Evolutionary conservation across 345 rosid genomes (phyloP), one percentile per base, ranked within the genome.

Genomic region (Nephelium lappaceum): DNA sequence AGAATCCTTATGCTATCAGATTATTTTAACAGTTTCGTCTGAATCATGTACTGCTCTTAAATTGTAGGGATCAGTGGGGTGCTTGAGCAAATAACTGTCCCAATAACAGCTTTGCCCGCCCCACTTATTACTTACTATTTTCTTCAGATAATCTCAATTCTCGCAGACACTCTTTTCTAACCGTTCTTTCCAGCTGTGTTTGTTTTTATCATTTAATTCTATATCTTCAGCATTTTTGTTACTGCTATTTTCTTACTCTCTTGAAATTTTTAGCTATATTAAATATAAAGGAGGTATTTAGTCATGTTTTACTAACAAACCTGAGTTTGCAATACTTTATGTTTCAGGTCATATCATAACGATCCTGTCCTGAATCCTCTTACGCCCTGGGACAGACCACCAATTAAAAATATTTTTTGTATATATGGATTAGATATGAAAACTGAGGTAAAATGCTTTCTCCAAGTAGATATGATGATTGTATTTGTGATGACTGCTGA

Each of bases 371-470:
- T 91, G 77, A 94, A 96, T 89, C 98, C 99, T 79, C 93, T 96
- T 42, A 88, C 97, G 58, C 98, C 99, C 63, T 96, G 98, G 98
- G 99, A 96, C 67, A 93, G 99, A 78, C 99, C 99, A 66, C 99
- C 99, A 76, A 89, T 94, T 58, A 94, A 89, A 87, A 96, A 96
- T 84, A 87, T 93, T 61, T 96, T 96, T 80, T 96, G 99, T 85
- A 94, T 96, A 84, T 94, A 94, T 84, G 98, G 99, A 79, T 62
- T 90, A 79, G 94, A 96, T 83, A 81, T 75, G 71, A 96, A 85
- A 92, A 96, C 99, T 12, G 98, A 94, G 99, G 99, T 91, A 91
- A 64, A 74, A 57, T 79, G 79, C 75, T 63, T 71, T 83, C 66
- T 71, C 72, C 51, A 69, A 75, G 51, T 76, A 49, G 51, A 69